phyloP scores from a whole-genome alignment of 176 grass and related monocot genomes.

The Rhynchospora breviuscula region DNA sequence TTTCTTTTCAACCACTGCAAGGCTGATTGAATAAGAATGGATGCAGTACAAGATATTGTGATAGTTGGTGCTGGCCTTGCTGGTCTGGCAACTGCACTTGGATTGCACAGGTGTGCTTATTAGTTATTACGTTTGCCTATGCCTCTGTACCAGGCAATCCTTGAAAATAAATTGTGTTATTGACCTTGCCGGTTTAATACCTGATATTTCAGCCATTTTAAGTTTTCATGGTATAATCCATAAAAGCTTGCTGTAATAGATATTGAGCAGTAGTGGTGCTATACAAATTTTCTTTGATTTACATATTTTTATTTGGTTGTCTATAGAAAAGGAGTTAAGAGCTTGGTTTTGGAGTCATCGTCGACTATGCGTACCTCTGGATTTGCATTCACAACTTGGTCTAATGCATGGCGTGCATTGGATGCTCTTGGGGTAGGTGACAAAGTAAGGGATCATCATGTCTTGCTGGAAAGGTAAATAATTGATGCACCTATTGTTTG shows the following conservation, averaged over 20 bases:
- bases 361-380: slow-evolving; percentile 50
- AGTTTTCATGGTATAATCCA: neutral
- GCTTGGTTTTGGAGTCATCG: slow-evolving; percentile 48
- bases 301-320: neutral
- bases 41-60: slow-evolving; percentile 35
- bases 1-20: neutral
- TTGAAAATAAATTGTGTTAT: neutral
- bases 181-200: neutral
- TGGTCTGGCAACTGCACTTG: slow-evolving; percentile 58
- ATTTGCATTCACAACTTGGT: slow-evolving; percentile 48
- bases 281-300: neutral
- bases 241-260: neutral
- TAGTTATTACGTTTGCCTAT: neutral
- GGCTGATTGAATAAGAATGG: slow-evolving; percentile 11
- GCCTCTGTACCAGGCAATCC: neutral
- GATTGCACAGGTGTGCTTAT: slow-evolving; percentile 45
- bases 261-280: neutral
- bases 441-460: slow-evolving; percentile 48
- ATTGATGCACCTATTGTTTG: neutral
- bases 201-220: neutral
- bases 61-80: slow-evolving; percentile 57
- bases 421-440: slow-evolving; percentile 69
- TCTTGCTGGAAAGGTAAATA: slow-evolving; percentile 22
- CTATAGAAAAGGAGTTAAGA: neutral
- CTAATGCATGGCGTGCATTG: slow-evolving; percentile 52